These are phyloP conservation scores for Penicillium janthinellum DNA, from an alignment of 2,329 filamentous ascomycete genomes.

Conservation along the genomic window DNA sequence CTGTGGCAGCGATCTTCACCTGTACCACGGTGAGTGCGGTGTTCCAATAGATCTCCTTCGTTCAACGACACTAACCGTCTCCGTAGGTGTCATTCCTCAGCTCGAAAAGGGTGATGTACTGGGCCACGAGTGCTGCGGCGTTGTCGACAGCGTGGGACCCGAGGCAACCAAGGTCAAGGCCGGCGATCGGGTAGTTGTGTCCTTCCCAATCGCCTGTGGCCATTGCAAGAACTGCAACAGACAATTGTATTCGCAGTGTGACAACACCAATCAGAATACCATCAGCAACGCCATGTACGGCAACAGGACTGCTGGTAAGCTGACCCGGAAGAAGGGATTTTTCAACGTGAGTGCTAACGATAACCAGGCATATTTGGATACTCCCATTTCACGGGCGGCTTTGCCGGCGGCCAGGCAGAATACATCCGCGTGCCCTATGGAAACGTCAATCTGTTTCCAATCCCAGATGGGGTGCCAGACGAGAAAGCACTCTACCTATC, in stretches of 20 bases:
- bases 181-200: constrained; percentile 75
- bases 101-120: constrained; percentile 67
- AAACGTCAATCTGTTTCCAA: constrained; percentile 59
- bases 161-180: constrained; percentile 56
- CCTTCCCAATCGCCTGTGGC: constrained; percentile 76
- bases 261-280: constrained; percentile 74
- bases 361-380: constrained; percentile 65
- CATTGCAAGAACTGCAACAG: constrained; percentile 75
- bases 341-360: neutral
- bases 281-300: constrained; percentile 77
- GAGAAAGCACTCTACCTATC: constrained; percentile 82
- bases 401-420: constrained; percentile 84
- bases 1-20: constrained; percentile 63
- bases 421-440: constrained; percentile 72
- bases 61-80: neutral
- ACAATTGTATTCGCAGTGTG: constrained; percentile 78
- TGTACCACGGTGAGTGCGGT: constrained; percentile 40
- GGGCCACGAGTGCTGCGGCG: constrained; percentile 59
- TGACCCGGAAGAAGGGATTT: neutral
- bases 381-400: constrained; percentile 77
- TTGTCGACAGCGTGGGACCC: constrained; percentile 58
- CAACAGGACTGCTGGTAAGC: constrained; percentile 67
- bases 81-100: constrained; percentile 55
- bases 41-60: neutral
- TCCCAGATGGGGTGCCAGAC: constrained; percentile 78